Evolutionary conservation across 1,139 yeast species (phyloP), one percentile per base, ranked within the genome.

Genomic region (Yamadazyma buinensis): DNA sequence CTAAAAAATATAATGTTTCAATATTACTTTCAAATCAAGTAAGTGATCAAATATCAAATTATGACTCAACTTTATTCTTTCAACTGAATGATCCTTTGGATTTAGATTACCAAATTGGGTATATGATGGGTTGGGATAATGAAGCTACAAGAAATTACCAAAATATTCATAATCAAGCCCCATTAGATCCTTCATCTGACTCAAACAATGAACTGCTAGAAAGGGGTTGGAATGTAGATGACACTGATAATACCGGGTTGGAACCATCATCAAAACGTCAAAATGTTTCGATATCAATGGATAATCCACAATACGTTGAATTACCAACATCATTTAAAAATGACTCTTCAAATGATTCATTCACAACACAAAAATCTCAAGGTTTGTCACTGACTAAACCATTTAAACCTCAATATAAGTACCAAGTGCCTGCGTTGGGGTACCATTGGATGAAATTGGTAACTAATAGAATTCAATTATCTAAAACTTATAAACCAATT

Each of bases 1-100:
- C 92, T 0, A 49, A 50, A 18, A 54, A 64, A 18, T 56, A 64
- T 49, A 57, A 71, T 17, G 52, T 85, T 8, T 86, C 95, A 0
- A 56, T 90, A 0, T 78, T 87, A 0, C 70, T 84, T 2, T 76
- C 90, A 0, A 90, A 90, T 49, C 97, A 90, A 56, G 88, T 90
- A 0, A 72, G 86, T 32, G 92, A 84, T 46, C 69, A 67, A 40
- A 13, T 38, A 8, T 32, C 41, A 5, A 35, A 35, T 7, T 30
- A 30, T 13, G 46, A 47, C 7, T 27, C 46, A 39, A 36, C 32
- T 7, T 25, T 32, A 7, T 42, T 46, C 15, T 44, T 44, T 11
- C 57, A 51, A 11, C 54, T 48, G 22, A 58, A 54, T 15, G 56
- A 67, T 34, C 61, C 72, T n/a, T 53, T 77, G 39, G 74, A 71